Evolutionary conservation across 1,139 yeast genomes (phyloP).

Genomic region (Yamadazyma pseudoaaseri): DNA sequence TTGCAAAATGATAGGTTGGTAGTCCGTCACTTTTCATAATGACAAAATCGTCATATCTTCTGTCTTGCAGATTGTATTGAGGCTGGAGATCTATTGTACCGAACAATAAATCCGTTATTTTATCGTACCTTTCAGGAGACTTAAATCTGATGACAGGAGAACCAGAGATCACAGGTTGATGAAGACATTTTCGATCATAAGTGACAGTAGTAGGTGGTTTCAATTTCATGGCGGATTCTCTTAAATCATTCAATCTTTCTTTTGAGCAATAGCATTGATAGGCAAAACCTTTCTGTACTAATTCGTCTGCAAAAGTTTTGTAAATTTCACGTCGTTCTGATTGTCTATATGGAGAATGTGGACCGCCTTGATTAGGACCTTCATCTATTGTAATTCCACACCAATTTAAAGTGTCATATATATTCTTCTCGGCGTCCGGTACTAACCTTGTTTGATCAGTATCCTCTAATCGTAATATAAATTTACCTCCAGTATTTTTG

Average conservation of each 20-base stretch:
- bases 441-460: constrained; percentile 83
- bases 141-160: constrained; percentile 57
- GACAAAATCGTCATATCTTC: constrained; percentile 86
- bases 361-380: constrained; percentile 72
- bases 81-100: constrained; percentile 78
- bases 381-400: constrained; percentile 77
- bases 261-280: constrained; percentile 85
- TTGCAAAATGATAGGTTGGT: constrained; percentile 97
- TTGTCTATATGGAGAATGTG: constrained; percentile 77
- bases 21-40: constrained; percentile 85
- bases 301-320: constrained; percentile 48
- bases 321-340: constrained; percentile 75
- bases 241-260: constrained; percentile 64
- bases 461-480: constrained; percentile 82
- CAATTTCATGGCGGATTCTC: constrained; percentile 70
- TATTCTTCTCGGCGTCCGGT: constrained; percentile 77
- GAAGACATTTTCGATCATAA: constrained; percentile 77
- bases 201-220: constrained; percentile 92
- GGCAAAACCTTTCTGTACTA: constrained; percentile 69
- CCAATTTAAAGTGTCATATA: constrained; percentile 77
- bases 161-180: constrained; percentile 20
- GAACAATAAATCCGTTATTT: constrained; percentile 70
- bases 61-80: constrained; percentile 66
- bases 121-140: constrained; percentile 70
- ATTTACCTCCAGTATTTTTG: constrained; percentile 73